Conservation (phyloP, 2,329 filamentous ascomycete species). For the Verruconis gallopava region DNA sequence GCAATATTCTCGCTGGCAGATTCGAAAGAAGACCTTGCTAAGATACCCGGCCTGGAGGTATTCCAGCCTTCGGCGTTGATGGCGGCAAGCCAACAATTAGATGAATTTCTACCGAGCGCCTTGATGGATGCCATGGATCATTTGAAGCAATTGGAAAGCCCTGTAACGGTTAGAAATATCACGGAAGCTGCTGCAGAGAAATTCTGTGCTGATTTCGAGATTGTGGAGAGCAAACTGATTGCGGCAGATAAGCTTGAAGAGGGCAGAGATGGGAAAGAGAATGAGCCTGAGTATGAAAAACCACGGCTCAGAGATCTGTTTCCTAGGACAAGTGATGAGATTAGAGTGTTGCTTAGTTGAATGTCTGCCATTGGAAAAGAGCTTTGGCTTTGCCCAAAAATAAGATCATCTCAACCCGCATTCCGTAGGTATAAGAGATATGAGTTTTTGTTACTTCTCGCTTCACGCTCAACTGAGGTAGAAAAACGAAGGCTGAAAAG, state of each 20-base stretch:
- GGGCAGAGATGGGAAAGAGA: conserved; percentile 22
- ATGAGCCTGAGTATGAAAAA: conserved; percentile 25
- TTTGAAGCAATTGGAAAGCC: conserved; percentile 59
- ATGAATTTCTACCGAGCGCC: conserved; percentile 84
- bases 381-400: no score
- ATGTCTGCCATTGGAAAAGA: no score
- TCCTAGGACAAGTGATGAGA: conserved; percentile 51
- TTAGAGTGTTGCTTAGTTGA: conserved; percentile 50
- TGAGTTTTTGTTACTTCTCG: no score
- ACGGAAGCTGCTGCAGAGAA: conserved; percentile 70
- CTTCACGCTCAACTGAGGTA: no score
- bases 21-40: conserved; percentile 34
- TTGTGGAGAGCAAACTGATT: conserved; percentile 48
- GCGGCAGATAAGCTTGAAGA: conserved; percentile 41
- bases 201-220: conserved; percentile 78
- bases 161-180: conserved; percentile 57
- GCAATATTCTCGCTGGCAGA: conserved; percentile 31
- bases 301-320: conserved; percentile 41
- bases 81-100: conserved; percentile 60
- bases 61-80: conserved; percentile 51
- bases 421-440: no score
- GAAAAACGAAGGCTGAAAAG: no score
- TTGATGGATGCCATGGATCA: conserved; percentile 84
- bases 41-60: conserved; percentile 40
- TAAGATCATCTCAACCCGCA: no score